phyloP scores from a whole-genome alignment of 1,284 basidiomycete genomes.

The Sporisorium sorghi region DNA sequence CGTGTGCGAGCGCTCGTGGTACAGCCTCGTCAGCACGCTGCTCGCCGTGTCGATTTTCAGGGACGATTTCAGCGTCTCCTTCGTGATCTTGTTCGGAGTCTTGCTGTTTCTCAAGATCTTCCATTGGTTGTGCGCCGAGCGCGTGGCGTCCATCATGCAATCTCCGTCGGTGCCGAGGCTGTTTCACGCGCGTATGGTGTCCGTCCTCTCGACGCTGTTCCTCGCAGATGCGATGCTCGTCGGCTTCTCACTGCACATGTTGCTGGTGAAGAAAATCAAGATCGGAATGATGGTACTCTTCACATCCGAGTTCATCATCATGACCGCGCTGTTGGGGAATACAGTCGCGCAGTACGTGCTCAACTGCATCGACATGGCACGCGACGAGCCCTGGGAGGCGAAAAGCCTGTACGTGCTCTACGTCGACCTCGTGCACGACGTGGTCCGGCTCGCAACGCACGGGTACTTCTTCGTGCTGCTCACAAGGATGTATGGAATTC shows the following conservation, averaged over 20 bases:
- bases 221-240: slow-evolving; percentile 79
- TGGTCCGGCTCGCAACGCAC: slow-evolving; percentile 91
- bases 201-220: slow-evolving; percentile 79
- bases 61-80: slow-evolving; percentile 78
- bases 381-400: slow-evolving; percentile 80
- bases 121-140: slow-evolving; percentile 93
- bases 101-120: slow-evolving; percentile 96
- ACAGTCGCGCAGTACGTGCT: slow-evolving; percentile 87
- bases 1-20: slow-evolving; percentile 94
- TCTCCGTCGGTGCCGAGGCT: slow-evolving; percentile 81
- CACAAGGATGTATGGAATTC: slow-evolving; percentile 92
- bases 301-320: slow-evolving; percentile 86
- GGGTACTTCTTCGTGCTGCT: slow-evolving; percentile 87
- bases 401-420: slow-evolving; percentile 98
- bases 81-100: slow-evolving; percentile 90
- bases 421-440: slow-evolving; percentile 86
- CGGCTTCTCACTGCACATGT: slow-evolving; percentile 77
- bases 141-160: slow-evolving; percentile 99
- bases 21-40: slow-evolving; percentile 94
- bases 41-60: slow-evolving; percentile 96
- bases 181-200: slow-evolving; percentile 86
- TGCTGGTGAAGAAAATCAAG: slow-evolving; percentile 53
- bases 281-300: slow-evolving; percentile 86
- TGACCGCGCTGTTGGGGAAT: slow-evolving; percentile 83
- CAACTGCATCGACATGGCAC: slow-evolving; percentile 77